Evolutionary conservation across 2,329 filamentous ascomycete genomes (phyloP).

Genomic region (Trichoderma aggressivum): DNA sequence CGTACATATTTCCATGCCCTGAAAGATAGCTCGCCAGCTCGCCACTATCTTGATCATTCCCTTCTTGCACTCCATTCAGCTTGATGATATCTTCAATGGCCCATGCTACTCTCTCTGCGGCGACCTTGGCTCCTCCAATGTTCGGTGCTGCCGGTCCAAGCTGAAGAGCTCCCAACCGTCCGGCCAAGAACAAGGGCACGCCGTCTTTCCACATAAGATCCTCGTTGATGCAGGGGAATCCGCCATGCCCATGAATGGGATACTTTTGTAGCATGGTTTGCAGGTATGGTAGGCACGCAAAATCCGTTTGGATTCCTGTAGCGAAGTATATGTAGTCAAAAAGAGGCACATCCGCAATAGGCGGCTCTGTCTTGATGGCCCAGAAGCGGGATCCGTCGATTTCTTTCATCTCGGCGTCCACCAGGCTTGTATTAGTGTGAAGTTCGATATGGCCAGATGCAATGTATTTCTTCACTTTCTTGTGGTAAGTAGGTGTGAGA

Average conservation of each 20-base stretch:
- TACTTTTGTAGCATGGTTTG: conserved; percentile 55
- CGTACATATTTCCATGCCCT: conserved; percentile 38
- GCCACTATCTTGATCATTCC: conserved; percentile 4
- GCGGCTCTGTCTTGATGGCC: conserved; percentile 50
- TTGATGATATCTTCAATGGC: conserved; percentile 56
- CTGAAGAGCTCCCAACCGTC: conserved; percentile 62
- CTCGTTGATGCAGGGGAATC: conserved; percentile 69
- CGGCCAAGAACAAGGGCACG: conserved; percentile 71
- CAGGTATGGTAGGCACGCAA: conserved; percentile 59
- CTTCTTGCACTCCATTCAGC: conserved; percentile 18
- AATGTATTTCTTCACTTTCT: conserved; percentile 61
- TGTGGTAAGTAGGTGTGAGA: conserved; percentile 66
- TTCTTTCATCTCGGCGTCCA: conserved; percentile 48
- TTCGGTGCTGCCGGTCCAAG: conserved; percentile 72
- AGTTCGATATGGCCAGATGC: conserved; percentile 51
- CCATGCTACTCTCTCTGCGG: conserved; percentile 72
- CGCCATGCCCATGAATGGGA: conserved; percentile 60
- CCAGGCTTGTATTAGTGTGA: conserved; percentile 55
- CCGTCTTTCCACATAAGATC: conserved; percentile 72
- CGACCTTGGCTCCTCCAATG: conserved; percentile 67
- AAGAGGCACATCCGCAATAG: conserved; percentile 48
- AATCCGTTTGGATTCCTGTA: conserved; percentile 66
- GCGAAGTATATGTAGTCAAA: conserved; percentile 73
- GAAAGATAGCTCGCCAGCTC: conserved; percentile 32
- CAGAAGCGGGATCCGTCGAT: conserved; percentile 35